These are phyloP conservation scores for Hanseniaspora jakobsenii DNA, from an alignment of 805 yeast genomes.

Conservation along the genomic window DNA sequence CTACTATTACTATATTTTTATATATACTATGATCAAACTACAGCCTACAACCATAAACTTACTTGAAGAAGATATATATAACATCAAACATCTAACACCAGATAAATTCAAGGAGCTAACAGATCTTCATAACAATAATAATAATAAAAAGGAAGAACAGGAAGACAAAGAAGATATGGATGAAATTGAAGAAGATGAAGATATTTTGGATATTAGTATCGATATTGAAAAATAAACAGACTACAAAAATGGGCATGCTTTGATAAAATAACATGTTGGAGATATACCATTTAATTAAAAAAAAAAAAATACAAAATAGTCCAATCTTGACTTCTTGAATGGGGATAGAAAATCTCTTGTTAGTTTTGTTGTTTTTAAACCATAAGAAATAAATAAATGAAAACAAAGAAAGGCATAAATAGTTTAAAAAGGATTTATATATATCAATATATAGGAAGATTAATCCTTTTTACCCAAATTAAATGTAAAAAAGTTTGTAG, in stretches of 20 bases:
- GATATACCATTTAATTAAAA: no score
- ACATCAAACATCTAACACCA: no score
- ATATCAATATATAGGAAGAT: not conserved
- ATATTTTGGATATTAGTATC: no score
- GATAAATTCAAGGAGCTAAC: not conserved
- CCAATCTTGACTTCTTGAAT: no score
- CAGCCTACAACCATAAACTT: slow-evolving; percentile 9
- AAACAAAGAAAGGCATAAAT: not conserved
- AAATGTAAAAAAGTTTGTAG: slow-evolving; percentile 24
- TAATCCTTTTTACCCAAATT: slow-evolving; percentile 15
- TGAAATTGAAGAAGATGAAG: no score
- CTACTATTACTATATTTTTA: no score
- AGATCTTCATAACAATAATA: not conserved
- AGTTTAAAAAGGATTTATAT: not conserved
- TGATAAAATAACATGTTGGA: no score
- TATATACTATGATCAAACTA: slow-evolving; percentile 11
- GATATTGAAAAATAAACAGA: not conserved
- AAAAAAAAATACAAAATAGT: not conserved
- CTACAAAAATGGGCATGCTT: no score
- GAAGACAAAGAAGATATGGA: no score
- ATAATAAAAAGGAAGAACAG: not conserved
- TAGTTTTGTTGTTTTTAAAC: no score
- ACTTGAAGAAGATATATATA: not conserved
- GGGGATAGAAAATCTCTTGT: not conserved
- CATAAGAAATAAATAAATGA: no score